These are phyloP conservation scores for Podila horticola DNA, from an alignment of 192 early-diverging fungal species.

Conservation along the genomic window DNA sequence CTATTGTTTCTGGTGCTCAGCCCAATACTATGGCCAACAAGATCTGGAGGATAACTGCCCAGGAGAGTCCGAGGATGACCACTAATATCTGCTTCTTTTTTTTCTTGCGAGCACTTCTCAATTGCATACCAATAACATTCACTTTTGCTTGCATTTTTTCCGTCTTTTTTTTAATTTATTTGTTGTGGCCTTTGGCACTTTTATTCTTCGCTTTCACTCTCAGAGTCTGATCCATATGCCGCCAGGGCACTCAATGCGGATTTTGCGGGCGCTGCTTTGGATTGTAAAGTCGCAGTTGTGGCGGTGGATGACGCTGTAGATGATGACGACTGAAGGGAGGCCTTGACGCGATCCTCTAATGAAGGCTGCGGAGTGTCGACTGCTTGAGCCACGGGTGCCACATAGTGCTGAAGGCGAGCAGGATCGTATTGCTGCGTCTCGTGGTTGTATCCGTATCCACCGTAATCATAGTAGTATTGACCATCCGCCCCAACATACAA, in stretches of 20 bases:
- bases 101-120: no score
- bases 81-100: conserved; percentile 34
- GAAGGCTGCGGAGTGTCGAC: not conserved
- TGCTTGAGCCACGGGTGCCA: not conserved
- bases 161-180: not conserved
- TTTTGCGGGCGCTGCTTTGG: conserved; percentile 7
- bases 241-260: conserved; percentile 51
- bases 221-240: conserved; percentile 58
- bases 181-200: not conserved
- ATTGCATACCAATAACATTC: no score
- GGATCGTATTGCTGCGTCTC: conserved; percentile 41
- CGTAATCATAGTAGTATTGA: conserved; percentile 50
- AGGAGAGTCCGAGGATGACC: conserved; percentile 67
- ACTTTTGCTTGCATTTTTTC: not conserved
- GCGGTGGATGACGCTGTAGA: not conserved
- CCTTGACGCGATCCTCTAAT: conserved; percentile 22
- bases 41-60: conserved; percentile 70
- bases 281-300: not conserved
- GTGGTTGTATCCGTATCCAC: conserved; percentile 42
- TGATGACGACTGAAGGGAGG: conserved; percentile 34
- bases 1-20: conserved; percentile 80
- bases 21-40: conserved; percentile 57
- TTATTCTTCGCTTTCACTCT: conserved; percentile 44
- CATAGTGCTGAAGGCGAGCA: conserved; percentile 7
- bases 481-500: conserved; percentile 33